Evolutionary conservation across 805 yeast species (phyloP), one percentile per base, ranked within the genome.

Genomic region (Yueomyces sp.): DNA sequence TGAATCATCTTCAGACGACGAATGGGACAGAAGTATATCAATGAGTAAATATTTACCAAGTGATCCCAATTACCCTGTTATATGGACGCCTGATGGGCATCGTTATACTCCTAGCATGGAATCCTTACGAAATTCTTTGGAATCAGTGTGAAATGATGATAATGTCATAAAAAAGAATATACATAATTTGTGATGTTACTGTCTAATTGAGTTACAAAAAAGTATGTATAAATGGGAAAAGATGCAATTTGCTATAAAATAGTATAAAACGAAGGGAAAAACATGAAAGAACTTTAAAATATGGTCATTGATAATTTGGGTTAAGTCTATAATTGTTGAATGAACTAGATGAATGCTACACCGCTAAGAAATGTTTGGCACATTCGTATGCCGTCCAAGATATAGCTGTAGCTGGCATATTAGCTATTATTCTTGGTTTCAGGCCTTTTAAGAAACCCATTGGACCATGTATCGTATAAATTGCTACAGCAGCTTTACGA

Each of bases 301-400:
- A 19, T 19, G 19, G 19, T 19, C 19, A 19, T 19, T 19, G 19
- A 19, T 19, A 19, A 19, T 19, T 19, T 19, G 2, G 19, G 19
- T 19, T 19, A 19, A 19, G 19, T 19, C 19, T 19, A 19, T 19
- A 19, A 19, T 19, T 19, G 19, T 19, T 19, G 19, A 19, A 19
- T 19, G 19, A 19, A 2, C 19, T 19, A 19, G 19, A 19, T 2
- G 19, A 19, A 19, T 19, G 19, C 19, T 19, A 19, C 19, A 19
- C 19, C 19, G 33, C 33, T 30, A 67, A 48, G 51, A 66, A 64
- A 49, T 67, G 69, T 47, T 92, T 92, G 40, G 96, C 97, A 92
- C 90, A 85, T 63, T 92, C 98, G 63, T 92, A 92, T 28, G 95
- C 86, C 1, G 97, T 90, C 98, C 98, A 92, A 50, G 95, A 81